These are phyloP conservation scores for Whalleya microplaca DNA, from an alignment of 2,329 filamentous ascomycete genomes.

Conservation along the genomic window DNA sequence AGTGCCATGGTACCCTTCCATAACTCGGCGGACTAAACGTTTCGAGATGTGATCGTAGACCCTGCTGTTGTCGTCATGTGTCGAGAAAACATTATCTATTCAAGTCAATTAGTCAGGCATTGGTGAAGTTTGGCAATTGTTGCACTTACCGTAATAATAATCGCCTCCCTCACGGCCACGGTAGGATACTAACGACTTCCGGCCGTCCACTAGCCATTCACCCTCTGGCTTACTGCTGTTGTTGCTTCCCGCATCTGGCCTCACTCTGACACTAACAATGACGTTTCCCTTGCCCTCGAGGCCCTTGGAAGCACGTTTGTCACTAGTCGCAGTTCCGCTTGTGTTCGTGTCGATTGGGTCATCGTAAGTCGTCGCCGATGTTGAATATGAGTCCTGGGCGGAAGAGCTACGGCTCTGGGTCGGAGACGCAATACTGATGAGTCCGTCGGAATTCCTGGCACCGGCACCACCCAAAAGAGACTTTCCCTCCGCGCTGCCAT, in stretches of 20 bases:
- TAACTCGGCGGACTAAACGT: conserved; percentile 89
- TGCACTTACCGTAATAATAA: conserved; percentile 79
- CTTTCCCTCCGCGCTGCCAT: conserved; percentile 77
- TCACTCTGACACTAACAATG: conserved; percentile 89
- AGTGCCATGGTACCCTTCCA: conserved; percentile 98
- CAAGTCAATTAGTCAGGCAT: conserved; percentile 15
- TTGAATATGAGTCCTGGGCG: conserved; percentile 89
- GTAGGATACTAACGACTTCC: conserved; percentile 80
- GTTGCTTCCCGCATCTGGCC: conserved; percentile 75
- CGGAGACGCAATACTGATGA: conserved; percentile 78
- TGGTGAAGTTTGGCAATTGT: not conserved
- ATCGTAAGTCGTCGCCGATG: conserved; percentile 86
- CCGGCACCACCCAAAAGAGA: conserved; percentile 66
- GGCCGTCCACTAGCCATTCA: conserved; percentile 91
- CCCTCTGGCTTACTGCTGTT: conserved; percentile 65
- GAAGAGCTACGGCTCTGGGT: conserved; percentile 91
- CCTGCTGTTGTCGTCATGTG: conserved; percentile 89
- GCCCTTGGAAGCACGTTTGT: conserved; percentile 56
- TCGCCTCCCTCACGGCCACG: conserved; percentile 89
- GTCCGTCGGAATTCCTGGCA: conserved; percentile 71
- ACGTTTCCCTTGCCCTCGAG: conserved; percentile 89
- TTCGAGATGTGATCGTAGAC: conserved; percentile 96
- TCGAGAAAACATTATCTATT: conserved; percentile 92
- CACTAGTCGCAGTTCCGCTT: conserved; percentile 40
- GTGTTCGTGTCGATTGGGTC: conserved; percentile 65